These are phyloP conservation scores for Taphrina pruni DNA, from an alignment of 1,139 yeast genomes.

Conservation along the genomic window DNA sequence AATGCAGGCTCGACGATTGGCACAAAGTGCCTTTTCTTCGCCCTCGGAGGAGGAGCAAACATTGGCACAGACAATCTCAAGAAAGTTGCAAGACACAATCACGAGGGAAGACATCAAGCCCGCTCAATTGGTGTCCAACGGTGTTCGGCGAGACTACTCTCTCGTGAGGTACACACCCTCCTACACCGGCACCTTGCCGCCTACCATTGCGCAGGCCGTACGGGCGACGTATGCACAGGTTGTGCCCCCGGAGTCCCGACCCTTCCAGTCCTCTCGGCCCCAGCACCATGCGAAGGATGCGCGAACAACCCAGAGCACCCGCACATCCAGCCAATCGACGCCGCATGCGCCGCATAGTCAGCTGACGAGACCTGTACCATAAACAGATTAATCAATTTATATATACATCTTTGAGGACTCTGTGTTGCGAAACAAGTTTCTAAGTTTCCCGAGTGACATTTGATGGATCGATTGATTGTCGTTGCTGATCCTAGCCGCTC, in stretches of 20 bases:
- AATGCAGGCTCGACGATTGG: slow-evolving; percentile 4
- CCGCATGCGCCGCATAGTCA: slow-evolving; percentile 6
- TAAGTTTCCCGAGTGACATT: no score
- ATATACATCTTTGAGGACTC: neutral
- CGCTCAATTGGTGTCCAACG: slow-evolving; percentile 5
- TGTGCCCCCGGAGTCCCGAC: slow-evolving; percentile 5
- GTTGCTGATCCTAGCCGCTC: no score
- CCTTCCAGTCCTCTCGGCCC: slow-evolving; percentile 4
- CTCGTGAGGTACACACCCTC: slow-evolving; percentile 19
- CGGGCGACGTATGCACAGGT: slow-evolving; percentile 15
- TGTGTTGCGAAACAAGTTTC: no score
- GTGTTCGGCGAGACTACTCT: slow-evolving; percentile 5
- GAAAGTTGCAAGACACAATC: slow-evolving; percentile 10
- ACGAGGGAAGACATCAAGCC: slow-evolving; percentile 4
- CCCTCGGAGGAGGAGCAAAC: slow-evolving; percentile 15
- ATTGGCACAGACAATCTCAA: neutral
- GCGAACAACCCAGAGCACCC: neutral
- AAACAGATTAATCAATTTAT: no score
- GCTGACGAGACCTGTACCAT: slow-evolving; percentile 1
- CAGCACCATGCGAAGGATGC: neutral
- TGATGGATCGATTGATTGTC: no score
- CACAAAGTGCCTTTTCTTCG: neutral
- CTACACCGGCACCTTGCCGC: slow-evolving; percentile 27
- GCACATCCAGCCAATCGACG: slow-evolving; percentile 15
- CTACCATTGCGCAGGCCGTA: slow-evolving; percentile 34